Evolutionary conservation across 345 rosid genomes (phyloP).

Genomic region (Salix koriyanagi): DNA sequence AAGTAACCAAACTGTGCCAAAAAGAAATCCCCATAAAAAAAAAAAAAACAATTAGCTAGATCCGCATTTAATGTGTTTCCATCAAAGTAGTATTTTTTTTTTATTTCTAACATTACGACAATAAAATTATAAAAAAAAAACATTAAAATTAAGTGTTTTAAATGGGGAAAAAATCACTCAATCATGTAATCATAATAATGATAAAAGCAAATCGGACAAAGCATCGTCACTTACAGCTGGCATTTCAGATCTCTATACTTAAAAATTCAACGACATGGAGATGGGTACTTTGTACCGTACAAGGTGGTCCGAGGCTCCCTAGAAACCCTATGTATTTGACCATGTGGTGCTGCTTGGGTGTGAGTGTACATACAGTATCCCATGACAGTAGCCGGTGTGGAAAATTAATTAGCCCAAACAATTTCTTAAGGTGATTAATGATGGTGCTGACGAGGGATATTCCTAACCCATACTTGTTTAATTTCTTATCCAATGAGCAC

Average conservation of each 20-base stretch:
- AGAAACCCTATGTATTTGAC: not conserved
- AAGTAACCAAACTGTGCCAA: too few relatives aligned
- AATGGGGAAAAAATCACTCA: too few relatives aligned
- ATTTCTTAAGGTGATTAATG: not conserved
- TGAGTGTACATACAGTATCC: constrained; percentile 1
- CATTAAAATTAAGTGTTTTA: too few relatives aligned
- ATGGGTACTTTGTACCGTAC: constrained; percentile 37
- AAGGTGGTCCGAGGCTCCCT: not conserved
- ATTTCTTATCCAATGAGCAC: not conserved
- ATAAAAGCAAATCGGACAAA: not conserved
- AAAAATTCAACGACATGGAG: not conserved
- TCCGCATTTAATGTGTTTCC: too few relatives aligned
- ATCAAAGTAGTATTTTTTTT: too few relatives aligned
- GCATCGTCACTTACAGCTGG: constrained; percentile 29
- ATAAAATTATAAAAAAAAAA: too few relatives aligned
- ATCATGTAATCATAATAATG: not conserved
- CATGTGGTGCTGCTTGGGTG: constrained; percentile 13
- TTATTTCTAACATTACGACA: too few relatives aligned
- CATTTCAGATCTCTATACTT: constrained; percentile 22
- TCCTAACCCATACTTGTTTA: not conserved
- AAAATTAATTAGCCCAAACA: not conserved
- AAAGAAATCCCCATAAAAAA: too few relatives aligned
- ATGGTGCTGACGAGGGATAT: not conserved
- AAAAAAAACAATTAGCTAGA: too few relatives aligned
- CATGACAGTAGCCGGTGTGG: not conserved